phyloP scores from a whole-genome alignment of 148 eudicot genomes.

The Camellia granthamiana region DNA sequence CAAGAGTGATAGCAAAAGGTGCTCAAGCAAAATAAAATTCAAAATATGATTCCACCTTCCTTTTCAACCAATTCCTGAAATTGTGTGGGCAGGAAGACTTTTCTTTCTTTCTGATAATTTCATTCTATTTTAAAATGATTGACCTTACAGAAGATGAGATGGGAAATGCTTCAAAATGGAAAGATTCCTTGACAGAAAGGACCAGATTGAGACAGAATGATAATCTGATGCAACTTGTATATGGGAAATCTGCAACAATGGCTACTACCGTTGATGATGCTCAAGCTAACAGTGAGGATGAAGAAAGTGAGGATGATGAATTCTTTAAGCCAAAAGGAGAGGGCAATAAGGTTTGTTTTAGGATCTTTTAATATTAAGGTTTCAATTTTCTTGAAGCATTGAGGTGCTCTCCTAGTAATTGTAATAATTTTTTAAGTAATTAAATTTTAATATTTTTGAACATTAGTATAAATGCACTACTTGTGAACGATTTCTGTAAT shows the following conservation, averaged over 20 bases:
- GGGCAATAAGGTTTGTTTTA: constrained; percentile 67
- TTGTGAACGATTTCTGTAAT: neutral
- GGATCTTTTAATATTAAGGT: neutral
- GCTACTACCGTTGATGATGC: constrained; percentile 24
- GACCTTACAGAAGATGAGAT: too few relatives aligned
- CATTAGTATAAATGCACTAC: neutral
- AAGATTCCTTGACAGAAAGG: constrained; percentile 65
- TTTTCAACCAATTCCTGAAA: too few relatives aligned
- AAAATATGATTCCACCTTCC: too few relatives aligned
- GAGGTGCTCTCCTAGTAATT: neutral
- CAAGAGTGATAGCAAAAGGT: too few relatives aligned
- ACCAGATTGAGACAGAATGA: constrained; percentile 42
- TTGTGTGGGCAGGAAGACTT: too few relatives aligned
- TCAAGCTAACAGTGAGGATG: constrained; percentile 48
- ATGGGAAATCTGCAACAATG: constrained; percentile 47
- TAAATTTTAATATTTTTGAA: neutral
- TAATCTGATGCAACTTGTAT: constrained; percentile 85
- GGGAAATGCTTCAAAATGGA: too few relatives aligned
- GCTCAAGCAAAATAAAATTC: too few relatives aligned
- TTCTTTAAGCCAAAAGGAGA: constrained; percentile 88
- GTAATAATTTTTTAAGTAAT: neutral
- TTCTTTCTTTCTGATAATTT: too few relatives aligned
- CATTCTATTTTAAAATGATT: too few relatives aligned
- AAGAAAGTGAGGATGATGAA: constrained; percentile 69
- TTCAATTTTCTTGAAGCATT: constrained; percentile 13